A percentile compares a stretch with the other conserved stretches of the same genome.
Evolutionary conservation across 148 eudicot genomes (phyloP).

Genomic region (Chenopodium formosanum): DNA sequence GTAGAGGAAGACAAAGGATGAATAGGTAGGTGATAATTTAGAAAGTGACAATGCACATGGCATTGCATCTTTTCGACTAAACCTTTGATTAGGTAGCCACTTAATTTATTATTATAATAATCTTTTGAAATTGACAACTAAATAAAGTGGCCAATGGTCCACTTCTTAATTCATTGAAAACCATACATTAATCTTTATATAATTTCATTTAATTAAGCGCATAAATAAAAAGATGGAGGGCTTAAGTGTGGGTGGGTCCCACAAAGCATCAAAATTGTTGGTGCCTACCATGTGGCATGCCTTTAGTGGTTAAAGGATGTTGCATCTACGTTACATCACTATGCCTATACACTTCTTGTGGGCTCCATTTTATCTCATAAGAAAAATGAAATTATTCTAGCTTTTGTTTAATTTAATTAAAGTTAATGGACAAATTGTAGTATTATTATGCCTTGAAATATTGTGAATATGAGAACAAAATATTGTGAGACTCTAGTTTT

Average conservation of each 20-base stretch:
- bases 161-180: slow-evolving; percentile 27
- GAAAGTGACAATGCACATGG: slow-evolving; percentile 31
- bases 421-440: not conserved
- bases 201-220: slow-evolving; percentile 11
- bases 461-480: not conserved
- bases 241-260: slow-evolving; percentile 8
- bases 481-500: not conserved
- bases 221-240: not conserved
- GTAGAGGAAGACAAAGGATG: not conserved
- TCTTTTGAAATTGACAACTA: slow-evolving; percentile 22
- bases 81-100: slow-evolving; percentile 28
- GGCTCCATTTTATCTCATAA: too few relatives aligned
- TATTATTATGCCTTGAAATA: not conserved
- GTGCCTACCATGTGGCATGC: slow-evolving; percentile 35
- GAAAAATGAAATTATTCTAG: not conserved
- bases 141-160: slow-evolving; percentile 20
- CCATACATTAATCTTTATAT: not conserved
- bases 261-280: slow-evolving; percentile 26
- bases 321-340: slow-evolving; percentile 27
- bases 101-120: slow-evolving; percentile 8
- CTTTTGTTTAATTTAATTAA: not conserved
- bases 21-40: slow-evolving; percentile 4
- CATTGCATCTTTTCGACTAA: slow-evolving; percentile 21
- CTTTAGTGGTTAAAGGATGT: slow-evolving; percentile 30
- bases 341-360: not conserved